These are phyloP conservation scores for Naematelia aurantialba DNA, from an alignment of 768 basidiomycete genomes.

Conservation along the genomic window DNA sequence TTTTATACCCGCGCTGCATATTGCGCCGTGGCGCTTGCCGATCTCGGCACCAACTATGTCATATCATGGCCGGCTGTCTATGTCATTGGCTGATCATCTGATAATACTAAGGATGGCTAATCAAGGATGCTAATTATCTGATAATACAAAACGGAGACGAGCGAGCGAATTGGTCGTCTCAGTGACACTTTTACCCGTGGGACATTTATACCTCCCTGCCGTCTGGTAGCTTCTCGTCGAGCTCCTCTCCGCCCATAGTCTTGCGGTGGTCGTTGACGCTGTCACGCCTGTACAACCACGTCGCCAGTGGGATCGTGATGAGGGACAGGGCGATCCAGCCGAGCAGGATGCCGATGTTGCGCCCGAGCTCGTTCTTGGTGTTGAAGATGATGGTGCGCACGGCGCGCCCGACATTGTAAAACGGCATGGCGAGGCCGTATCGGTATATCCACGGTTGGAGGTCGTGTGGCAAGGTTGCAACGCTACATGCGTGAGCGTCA, in stretches of 20 bases:
- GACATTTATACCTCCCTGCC: neutral
- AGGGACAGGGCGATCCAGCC: conserved; percentile 44
- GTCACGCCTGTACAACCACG: conserved; percentile 35
- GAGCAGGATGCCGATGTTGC: conserved; percentile 45
- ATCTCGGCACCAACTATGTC: too few relatives aligned
- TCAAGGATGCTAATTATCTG: too few relatives aligned
- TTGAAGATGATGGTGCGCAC: conserved; percentile 50
- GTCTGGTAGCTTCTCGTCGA: neutral
- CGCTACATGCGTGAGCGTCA: conserved; percentile 22
- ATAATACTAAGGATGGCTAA: too few relatives aligned
- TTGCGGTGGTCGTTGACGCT: conserved; percentile 28
- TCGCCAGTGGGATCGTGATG: conserved; percentile 42
- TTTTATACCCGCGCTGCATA: too few relatives aligned
- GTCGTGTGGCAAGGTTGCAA: conserved; percentile 44
- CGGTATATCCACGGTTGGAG: conserved; percentile 49
- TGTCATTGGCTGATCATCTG: too few relatives aligned
- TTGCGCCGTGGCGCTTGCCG: too few relatives aligned
- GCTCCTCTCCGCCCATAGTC: conserved; percentile 16
- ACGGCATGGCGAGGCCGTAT: conserved; percentile 48
- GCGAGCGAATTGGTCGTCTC: too few relatives aligned
- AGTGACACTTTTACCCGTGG: too few relatives aligned
- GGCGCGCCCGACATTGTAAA: conserved; percentile 41
- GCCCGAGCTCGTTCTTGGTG: conserved; percentile 48
- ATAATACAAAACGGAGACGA: too few relatives aligned
- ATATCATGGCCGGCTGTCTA: too few relatives aligned